Base-by-base conservation (phyloP, 2,329 filamentous ascomycete genomes). In the Colletotrichum sansevieriae region DNA sequence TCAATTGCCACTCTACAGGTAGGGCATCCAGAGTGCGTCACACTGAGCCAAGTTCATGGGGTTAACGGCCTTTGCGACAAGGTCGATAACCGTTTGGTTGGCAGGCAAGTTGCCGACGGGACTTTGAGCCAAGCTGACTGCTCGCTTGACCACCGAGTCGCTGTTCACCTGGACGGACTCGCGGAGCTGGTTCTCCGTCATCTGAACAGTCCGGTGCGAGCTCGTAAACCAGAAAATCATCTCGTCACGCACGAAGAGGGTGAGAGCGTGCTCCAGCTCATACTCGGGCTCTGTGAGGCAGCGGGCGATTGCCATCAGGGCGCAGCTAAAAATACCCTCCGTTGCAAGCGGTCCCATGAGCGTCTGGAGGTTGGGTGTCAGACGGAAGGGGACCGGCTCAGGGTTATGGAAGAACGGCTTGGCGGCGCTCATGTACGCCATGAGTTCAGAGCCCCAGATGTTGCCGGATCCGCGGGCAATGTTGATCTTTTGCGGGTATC, bases 1-100 rank as follows among this genome's bases (percentile, higher is more conserved):
- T 44, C 35, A 37, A 18, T 33, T 15, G 22, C 25, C 58, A 52
- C 39, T 70, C 81, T 85, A 98, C 76, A 98, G 83, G 83, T 97
- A 99, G 25, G 94, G 91, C 95, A 98, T 98, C 94, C 96, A 99
- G 74, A 99, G 83, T 67, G 95, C 90, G 84, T 99, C 96, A 76
- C 92, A 95, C 80, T 93, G 88, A 51, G 92, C 91, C 80, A 99
- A 80, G 78, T 96, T 94, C 83, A 93, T 90, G 1, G 96, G 96
- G 80, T 97, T 97, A 15, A 97, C 95, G 1, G 95, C 94, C 82
- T 91, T 92, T n/a, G 92, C 92, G 71, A 99, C 92, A 71, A 97
- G 82, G 81, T 99, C 96, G 76, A 99, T 95, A 35, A 97, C 94
- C 46, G 95, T 98, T 85, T 99, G 96, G 79, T 97, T 97, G 25